Evolutionary conservation across 441 rosid genomes (phyloP), one percentile per base, ranked within the genome.

Genomic region (Bocquillonia castaneifolia): DNA sequence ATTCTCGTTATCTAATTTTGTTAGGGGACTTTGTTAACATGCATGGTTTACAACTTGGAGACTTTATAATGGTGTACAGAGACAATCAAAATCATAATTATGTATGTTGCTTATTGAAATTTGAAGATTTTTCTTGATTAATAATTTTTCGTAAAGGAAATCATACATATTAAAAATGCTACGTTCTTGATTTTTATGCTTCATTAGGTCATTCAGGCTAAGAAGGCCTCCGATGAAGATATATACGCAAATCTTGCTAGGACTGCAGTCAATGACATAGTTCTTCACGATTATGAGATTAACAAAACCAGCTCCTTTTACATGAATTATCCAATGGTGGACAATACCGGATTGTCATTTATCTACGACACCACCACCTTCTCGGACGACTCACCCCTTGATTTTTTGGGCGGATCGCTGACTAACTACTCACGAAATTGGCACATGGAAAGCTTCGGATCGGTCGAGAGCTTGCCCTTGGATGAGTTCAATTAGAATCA

Each of bases 21-120:
- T 63, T 78, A 94, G 99, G 99, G 13, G 94, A 88, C 32, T 92
- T 94, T 63, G 98, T 94, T 68, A 87, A 72, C 63, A 73, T 86
- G 2, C 98, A 92, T 53, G 93, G 97, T 37, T 75, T 92, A 71
- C 91, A 85, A 61, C 80, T 74, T 10, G 99, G 99, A 67, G 99
- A 94, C 82, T 90, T 70, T 64, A 88, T 94, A 69, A 75, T 85
- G 83, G 83, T 94, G 63, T 87, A 87, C 70, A 89, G 86, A 79
- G 91, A 92, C 67, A 62, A 51, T 66, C 76, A 72, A 62, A 86
- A 79, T 48, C 83, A 83, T 58, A 84, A 87, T 57, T 92, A 85
- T 67, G 99, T 92, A 88, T 22, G 89, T 42, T 59, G 5, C 39
- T 59, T 26, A 6, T 45, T 39, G 2, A 14, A 6, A n/a, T n/a